Evolutionary conservation across 2,329 filamentous ascomycete species (phyloP).

Genomic region (Botrytis fragariae): DNA sequence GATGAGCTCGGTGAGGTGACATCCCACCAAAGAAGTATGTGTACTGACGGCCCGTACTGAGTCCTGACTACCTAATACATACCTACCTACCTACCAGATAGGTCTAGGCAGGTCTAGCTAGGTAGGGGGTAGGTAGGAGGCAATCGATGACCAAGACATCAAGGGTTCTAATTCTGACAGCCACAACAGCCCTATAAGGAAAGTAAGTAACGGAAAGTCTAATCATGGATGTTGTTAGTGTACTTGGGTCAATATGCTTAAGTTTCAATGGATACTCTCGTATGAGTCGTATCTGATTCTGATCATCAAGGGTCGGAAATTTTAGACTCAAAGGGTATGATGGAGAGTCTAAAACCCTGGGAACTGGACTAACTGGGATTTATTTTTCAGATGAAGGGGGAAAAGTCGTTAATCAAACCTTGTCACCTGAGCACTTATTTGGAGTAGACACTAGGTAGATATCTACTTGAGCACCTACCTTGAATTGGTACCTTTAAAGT

Average conservation of each 20-base stretch:
- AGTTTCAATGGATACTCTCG: not conserved
- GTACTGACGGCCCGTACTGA: not conserved
- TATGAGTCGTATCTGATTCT: not conserved
- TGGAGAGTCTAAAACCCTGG: not conserved
- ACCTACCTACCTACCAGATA: not conserved
- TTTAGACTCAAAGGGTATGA: constrained; percentile 1
- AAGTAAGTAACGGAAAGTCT: not conserved
- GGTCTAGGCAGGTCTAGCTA: not conserved
- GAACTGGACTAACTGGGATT: not conserved
- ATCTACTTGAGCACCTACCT: not conserved
- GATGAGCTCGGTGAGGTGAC: not conserved
- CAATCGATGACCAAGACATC: not conserved
- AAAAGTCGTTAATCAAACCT: not conserved
- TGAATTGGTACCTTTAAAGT: not conserved
- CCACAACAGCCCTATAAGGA: constrained; percentile 12
- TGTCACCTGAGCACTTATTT: not conserved
- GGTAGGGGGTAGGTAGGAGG: not conserved
- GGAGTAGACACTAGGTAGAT: not conserved
- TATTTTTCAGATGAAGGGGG: not conserved
- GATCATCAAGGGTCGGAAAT: not conserved
- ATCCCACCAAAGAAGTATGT: not conserved
- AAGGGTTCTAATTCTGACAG: constrained; percentile 15
- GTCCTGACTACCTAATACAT: not conserved
- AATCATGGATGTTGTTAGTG: not conserved
- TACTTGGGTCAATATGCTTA: not conserved